Evolutionary conservation across 257 asterid genomes (phyloP).

Genomic region (Coffea eugenioides): DNA sequence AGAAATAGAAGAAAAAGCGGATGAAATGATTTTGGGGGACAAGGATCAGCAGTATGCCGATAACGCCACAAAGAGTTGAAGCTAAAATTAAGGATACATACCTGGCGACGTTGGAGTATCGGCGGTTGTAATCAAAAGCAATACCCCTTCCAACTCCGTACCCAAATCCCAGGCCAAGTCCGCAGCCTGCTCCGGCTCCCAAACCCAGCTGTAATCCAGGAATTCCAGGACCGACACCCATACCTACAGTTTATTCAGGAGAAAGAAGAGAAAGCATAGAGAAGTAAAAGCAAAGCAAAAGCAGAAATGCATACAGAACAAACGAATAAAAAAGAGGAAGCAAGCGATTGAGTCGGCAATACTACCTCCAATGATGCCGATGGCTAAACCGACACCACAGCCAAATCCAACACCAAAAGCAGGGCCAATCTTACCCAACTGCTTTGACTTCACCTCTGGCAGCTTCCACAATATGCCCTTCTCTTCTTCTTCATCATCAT

Average conservation of each 20-base stretch:
- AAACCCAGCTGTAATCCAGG: slow-evolving; percentile 80
- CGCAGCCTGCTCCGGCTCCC: slow-evolving; percentile 90
- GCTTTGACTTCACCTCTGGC: slow-evolving; percentile 55
- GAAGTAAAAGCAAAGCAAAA: too few relatives aligned
- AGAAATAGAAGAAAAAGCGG: slow-evolving; percentile 9
- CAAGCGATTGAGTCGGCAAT: too few relatives aligned
- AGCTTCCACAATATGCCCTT: slow-evolving; percentile 82
- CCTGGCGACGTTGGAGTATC: slow-evolving; percentile 55
- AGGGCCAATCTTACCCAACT: slow-evolving; percentile 77
- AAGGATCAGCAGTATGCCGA: too few relatives aligned
- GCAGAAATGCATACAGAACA: not conserved
- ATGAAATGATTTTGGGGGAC: too few relatives aligned
- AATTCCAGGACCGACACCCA: slow-evolving; percentile 76
- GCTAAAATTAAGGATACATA: slow-evolving; percentile 7
- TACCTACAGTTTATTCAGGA: slow-evolving; percentile 33
- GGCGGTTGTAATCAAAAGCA: slow-evolving; percentile 60
- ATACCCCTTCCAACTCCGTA: slow-evolving; percentile 79
- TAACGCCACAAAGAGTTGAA: slow-evolving; percentile 25
- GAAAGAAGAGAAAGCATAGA: too few relatives aligned
- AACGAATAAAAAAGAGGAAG: not conserved
- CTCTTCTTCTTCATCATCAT: slow-evolving; percentile 24
- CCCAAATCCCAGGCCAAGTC: slow-evolving; percentile 84
- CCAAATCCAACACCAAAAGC: slow-evolving; percentile 87
- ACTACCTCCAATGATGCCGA: slow-evolving; percentile 76
- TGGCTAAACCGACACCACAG: slow-evolving; percentile 76